Percentiles rank a stretch among this genome's conserved stretches.
Conservation (phyloP, 2,329 filamentous ascomycete species). For the Aquanectria penicillioides region DNA sequence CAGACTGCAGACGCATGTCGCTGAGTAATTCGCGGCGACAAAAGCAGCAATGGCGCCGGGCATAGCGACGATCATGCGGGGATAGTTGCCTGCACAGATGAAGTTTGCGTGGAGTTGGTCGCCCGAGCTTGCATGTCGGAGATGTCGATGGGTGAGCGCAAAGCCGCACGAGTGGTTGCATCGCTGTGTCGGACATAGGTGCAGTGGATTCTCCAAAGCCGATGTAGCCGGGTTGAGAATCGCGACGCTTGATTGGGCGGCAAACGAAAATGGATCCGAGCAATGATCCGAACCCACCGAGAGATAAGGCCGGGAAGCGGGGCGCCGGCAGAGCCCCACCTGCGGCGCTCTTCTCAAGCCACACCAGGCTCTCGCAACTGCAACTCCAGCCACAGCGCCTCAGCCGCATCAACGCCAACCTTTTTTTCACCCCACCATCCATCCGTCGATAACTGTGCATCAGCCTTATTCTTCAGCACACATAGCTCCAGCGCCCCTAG, state of each 20-base stretch:
- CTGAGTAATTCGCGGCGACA: no score
- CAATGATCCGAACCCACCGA: constrained; percentile 24
- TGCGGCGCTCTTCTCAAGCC: constrained; percentile 8
- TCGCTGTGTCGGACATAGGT: constrained; percentile 22
- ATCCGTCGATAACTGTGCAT: no score
- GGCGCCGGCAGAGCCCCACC: no score
- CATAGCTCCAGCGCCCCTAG: constrained; percentile 3
- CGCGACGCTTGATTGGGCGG: constrained; percentile 1
- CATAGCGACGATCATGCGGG: not conserved
- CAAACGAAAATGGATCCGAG: constrained; percentile 26
- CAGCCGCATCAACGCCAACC: constrained; percentile 34
- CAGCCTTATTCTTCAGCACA: constrained; percentile 1
- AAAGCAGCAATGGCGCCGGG: constrained; percentile 3
- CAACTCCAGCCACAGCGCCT: constrained; percentile 32
- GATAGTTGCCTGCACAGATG: not conserved
- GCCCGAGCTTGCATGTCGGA: no score
- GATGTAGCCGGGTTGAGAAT: constrained; percentile 18
- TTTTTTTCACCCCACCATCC: constrained; percentile 40
- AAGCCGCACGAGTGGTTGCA: constrained; percentile 17
- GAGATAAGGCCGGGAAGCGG: no score
- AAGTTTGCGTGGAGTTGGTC: no score
- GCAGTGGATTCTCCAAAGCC: constrained; percentile 35
- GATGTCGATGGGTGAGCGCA: constrained; percentile 6
- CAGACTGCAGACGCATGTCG: no score
- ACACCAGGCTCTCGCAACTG: not conserved